Base-by-base conservation (phyloP, 495 filamentous ascomycete genomes). In the Hypomontagnella monticulosa region DNA sequence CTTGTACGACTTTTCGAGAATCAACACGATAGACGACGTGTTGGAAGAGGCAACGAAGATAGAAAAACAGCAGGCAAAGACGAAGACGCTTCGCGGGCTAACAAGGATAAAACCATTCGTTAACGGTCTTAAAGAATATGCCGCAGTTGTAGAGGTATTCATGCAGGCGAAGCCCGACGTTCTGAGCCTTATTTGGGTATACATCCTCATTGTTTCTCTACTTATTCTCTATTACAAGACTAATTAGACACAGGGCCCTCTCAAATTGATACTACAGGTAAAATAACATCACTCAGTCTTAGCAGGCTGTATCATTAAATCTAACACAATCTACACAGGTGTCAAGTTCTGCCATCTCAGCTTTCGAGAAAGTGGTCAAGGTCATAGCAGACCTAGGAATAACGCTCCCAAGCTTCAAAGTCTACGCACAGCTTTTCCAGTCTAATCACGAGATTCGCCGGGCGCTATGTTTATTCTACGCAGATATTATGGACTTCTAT, bases 231-330 rank as follows among this genome's bases (percentile, higher is more conserved):
- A 10, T 14, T 44, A 23, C n/a, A 36, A 32, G 30, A 47, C 40
- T 64, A 37, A 64, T n/a, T 15, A 20, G 12, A 32, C 10, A 18
- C 32, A 64, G 61, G 61, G 61, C 2, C 54, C 61, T 1, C 53
- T 64, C 38, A 64, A 64, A 33, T 47, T 64, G 32, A 58, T 64
- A 43, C 61, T 64, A 14, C 61, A 64, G 34, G 61, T 64, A 18
- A 34, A 32, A 46, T 47, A 10, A 4, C 33, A 0, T 12, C 38
- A 23, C 16, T 53, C 19, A 7, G 5, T 18, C 16, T 14, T 4
- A 4, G 2, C 1, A 34, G 12, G 11, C n/a, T 33, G 4, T 18
- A 14, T 33, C 23, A 9, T 11, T 3, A 42, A 2, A 0, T 36
- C 38, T 62, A 15, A 62, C 11, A 2, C 12, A 8, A 8, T 15